Base-by-base conservation (phyloP, 495 filamentous ascomycete species). In the Glonium stellatum region DNA sequence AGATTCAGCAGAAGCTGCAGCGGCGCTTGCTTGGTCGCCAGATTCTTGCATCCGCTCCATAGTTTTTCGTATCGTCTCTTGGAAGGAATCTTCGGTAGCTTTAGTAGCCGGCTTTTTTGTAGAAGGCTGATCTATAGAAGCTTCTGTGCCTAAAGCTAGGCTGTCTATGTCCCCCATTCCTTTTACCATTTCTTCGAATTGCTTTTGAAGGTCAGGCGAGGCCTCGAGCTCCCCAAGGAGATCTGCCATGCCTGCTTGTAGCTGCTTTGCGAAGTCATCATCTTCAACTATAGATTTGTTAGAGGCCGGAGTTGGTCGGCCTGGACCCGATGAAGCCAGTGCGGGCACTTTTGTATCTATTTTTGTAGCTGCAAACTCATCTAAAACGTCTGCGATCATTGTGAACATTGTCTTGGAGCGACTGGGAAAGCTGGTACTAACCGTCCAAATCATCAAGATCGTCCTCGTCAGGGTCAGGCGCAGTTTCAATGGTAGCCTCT, bases 41-140 rank as follows among this genome's bases (percentile, higher is more conserved):
- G 89, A 93, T 39, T 82, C 78, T 62, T 93, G 88, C 89, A 98
- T 96, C 35, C 93, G 87, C 73, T 95, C 87, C 84, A 97, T 95
- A 0, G 92, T 96, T 55, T 82, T 82, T 49, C 84, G 82, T 67
- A 98, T 97, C 4, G 89, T 92, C 57, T 93, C 89, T 70, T 92
- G 90, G 72, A 98, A 98, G 13, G 82, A 81, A 12, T 86, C 83
- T 54, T 84, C 52, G 5, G 69, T 35, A 64, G 66, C 72, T 9
- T 67, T 63, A 8, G 69, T 44, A 69, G 69, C 9, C 48, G 56
- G 18, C 44, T 2, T 48, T n/a, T 58, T 60, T 36, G 61, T 51
- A 0, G 61, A 55, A 5, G 48, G 57, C 10, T 67, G 59, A 2
- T 71, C 54, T 10, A 60, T 44, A 9, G 54, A 59, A 46, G 65